Base-by-base conservation (phyloP, 192 early-diverging fungal species). In the Podila verticillata region DNA sequence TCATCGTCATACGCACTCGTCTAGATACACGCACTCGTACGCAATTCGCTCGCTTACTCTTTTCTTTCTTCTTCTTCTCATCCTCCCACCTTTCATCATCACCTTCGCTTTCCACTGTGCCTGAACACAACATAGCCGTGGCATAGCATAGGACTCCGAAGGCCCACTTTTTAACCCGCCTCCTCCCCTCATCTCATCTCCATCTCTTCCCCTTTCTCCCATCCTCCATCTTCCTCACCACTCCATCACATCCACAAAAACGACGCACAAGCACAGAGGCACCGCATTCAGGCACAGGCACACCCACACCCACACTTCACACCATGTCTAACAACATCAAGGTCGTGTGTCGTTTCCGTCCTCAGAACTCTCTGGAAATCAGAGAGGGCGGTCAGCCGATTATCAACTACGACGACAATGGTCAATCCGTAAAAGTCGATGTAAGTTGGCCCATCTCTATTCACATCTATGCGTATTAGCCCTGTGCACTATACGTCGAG, bases 341-440 rank as follows among this genome's bases (percentile, higher is more conserved):
- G 83, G 98, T 99, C 70, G 93, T 99, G 68, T 96, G 95, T 88
- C 93, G 98, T 61, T 98, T 99, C 86, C 91, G 96, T 61, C 98
- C 98, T 61, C 95, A 97, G 77, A 99, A 99, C 85, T 86, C 90
- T 61, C 82, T 94, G 47, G 98, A 99, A 89, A 91, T 93, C 64
- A 90, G 85, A 59, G 95, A 97, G 77, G 96, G 96, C 68, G 96
- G 97, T 65, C 92, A 92, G 57, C 92, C 93, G 66, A 91, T 97
- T 47, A 88, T 98, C 72, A 84, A 86, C 28, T 92, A 95, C 68
- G 91, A 94, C 72, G 89, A 91, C 30, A 89, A 84, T 81, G 89
- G 92, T 66, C 92, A 86, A 82, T 68, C 84, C 83, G 68, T 87
- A n/a, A 81, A 82, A 26, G 84, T 86, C 49, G 79, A 82, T 39